A percentile compares a stretch with the other conserved stretches of the same genome.
phyloP scores from a whole-genome alignment of 352 stramenopile genomes.

The Globisporangium parvum region DNA sequence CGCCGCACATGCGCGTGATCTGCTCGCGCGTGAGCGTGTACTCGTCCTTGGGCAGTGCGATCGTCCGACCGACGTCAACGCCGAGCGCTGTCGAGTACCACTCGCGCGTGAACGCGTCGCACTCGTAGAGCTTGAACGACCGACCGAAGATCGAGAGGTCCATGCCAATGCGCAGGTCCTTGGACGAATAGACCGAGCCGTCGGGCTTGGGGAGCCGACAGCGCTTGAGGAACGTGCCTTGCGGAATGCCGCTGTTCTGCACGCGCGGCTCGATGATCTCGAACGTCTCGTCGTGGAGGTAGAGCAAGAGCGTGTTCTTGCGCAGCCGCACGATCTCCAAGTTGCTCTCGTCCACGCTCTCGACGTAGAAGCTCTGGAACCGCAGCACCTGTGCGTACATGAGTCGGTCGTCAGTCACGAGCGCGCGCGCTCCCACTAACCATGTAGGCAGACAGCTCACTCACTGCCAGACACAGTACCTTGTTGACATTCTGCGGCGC shows the following conservation, averaged over 20 bases:
- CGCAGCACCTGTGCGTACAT: slow-evolving; percentile 37
- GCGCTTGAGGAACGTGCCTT: slow-evolving; percentile 85
- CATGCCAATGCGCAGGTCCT: slow-evolving; percentile 59
- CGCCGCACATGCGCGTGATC: slow-evolving; percentile 68
- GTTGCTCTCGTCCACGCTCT: slow-evolving; percentile 79
- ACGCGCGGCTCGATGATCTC: slow-evolving; percentile 83
- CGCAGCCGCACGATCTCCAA: slow-evolving; percentile 66
- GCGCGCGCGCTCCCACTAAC: not conserved
- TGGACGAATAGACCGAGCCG: slow-evolving; percentile 37
- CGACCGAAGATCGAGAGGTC: slow-evolving; percentile 71
- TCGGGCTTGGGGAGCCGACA: slow-evolving; percentile 56
- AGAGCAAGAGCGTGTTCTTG: slow-evolving; percentile 75
- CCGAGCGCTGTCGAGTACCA: slow-evolving; percentile 41
- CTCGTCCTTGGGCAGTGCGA: slow-evolving; percentile 72
- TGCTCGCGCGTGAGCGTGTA: slow-evolving; percentile 77
- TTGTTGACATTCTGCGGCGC: slow-evolving; percentile 73
- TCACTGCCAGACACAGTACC: slow-evolving; percentile 6
- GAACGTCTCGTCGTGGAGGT: slow-evolving; percentile 84
- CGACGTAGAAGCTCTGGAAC: slow-evolving; percentile 85
- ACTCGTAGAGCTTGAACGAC: slow-evolving; percentile 73
- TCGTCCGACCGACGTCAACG: slow-evolving; percentile 34
- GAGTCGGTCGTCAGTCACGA: too few relatives aligned
- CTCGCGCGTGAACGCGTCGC: slow-evolving; percentile 64
- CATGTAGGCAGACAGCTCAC: not conserved
- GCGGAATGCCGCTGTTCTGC: slow-evolving; percentile 80